These are phyloP conservation scores for Aquilaria sinensis DNA, from an alignment of 345 rosid species.

Conservation along the genomic window DNA sequence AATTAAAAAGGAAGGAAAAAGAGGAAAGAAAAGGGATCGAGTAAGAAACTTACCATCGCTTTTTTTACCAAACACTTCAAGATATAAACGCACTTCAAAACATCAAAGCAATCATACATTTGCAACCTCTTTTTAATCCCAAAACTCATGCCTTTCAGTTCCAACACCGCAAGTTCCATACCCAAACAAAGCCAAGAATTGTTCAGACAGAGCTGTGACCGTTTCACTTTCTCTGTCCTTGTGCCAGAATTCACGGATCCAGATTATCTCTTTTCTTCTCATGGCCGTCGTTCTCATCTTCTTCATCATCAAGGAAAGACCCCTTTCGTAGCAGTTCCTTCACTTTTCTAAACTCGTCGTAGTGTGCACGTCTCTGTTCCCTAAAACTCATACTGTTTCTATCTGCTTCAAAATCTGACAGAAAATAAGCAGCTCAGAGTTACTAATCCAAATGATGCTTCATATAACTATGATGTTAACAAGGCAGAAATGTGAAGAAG, in stretches of 20 bases:
- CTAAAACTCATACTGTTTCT: constrained; percentile 42
- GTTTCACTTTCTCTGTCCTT: constrained; percentile 37
- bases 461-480: no score
- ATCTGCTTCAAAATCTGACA: constrained; percentile 36
- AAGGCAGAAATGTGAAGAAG: background rate
- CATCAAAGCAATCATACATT: no score
- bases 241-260: constrained; percentile 36
- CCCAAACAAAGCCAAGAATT: constrained; percentile 13
- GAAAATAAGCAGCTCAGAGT: background rate
- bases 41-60: no score
- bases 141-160: no score
- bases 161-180: no score
- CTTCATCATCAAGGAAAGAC: constrained; percentile 61
- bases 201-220: constrained; percentile 14
- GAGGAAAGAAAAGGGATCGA: no score
- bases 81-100: no score
- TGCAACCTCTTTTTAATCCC: no score
- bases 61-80: no score
- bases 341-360: constrained; percentile 78
- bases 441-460: no score
- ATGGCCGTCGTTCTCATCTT: constrained; percentile 29
- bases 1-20: no score
- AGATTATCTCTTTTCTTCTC: constrained; percentile 28
- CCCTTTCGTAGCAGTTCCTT: constrained; percentile 68
- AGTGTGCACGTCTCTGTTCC: constrained; percentile 82